Evolutionary conservation across 305 asterid genomes (phyloP), one percentile per base, ranked within the genome.

Genomic region (Striga hermonthica): DNA sequence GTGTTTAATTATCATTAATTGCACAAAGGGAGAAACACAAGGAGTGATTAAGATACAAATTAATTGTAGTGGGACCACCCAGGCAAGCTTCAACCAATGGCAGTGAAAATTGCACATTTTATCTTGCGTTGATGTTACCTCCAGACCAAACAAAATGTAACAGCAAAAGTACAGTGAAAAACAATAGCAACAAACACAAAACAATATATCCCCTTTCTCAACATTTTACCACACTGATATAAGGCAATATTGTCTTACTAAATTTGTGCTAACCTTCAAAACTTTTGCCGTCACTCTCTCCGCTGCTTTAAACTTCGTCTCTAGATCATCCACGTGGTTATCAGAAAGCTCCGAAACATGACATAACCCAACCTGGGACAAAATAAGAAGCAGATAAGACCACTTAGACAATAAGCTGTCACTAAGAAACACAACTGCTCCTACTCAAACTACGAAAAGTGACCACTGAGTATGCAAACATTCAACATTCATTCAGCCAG

Each of bases 291-390:
- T 84, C 78, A 90, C 94, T 66, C 65, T 79, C 50, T 93, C 95
- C 67, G 95, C 91, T 64, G 87, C 88, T 73, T 85, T 82, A 75
- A 81, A 87, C 66, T 61, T 72, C 43, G 80, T 45, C 66, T 73
- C 89, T 67, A 82, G 70, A 72, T 78, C 76, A 62, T 80, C 91
- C 34, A 81, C 60, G 67, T 63, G 87, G 61, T 82, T 85, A 76
- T 94, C 97, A 75, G 93, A 85, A 71, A 94, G 82, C 86, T 90
- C 95, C 0, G 97, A 94, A 57, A 90, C 75, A 73, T 94, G 99
- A 82, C 99, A 94, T 71, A 94, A 74, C 56, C 99, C 99, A 61
- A 90, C 99, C 97, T 93, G 73, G 9, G 1, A 60, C 67, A 72
- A 69, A 74, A 66, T 37, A 58, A 79, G 63, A 64, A 69, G 77